Conservation (phyloP, 2,329 filamentous ascomycete genomes). For the Apiospora rasikravindrae region DNA sequence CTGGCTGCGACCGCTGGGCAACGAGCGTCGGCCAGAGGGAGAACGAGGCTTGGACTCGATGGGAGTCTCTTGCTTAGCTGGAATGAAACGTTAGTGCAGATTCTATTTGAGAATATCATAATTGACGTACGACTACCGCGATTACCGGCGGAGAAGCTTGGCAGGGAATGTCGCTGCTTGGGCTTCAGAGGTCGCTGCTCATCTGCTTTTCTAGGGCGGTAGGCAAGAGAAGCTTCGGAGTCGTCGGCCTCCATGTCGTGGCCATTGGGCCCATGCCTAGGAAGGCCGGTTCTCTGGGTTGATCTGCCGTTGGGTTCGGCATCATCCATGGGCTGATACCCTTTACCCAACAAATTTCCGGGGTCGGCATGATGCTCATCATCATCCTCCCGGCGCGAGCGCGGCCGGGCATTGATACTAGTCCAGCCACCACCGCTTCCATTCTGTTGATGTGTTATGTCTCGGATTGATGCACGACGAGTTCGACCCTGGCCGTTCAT, state of each 20-base stretch:
- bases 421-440: slow-evolving; percentile 34
- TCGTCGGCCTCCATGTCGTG: slow-evolving; percentile 24
- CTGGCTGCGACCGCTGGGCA: slow-evolving; percentile 36
- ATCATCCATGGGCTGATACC: slow-evolving; percentile 40
- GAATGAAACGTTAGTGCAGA: slow-evolving; percentile 24
- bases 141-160: slow-evolving; percentile 30
- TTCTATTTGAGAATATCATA: slow-evolving; percentile 21
- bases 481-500: not conserved
- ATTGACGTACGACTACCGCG: slow-evolving; percentile 10
- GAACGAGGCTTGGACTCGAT: slow-evolving; percentile 33
- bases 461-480: slow-evolving; percentile 9
- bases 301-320: slow-evolving; percentile 27
- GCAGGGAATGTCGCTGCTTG: slow-evolving; percentile 37
- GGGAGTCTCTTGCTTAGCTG: slow-evolving; percentile 29
- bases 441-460: slow-evolving; percentile 3
- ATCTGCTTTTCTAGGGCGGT: slow-evolving; percentile 20
- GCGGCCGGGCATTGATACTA: slow-evolving; percentile 38
- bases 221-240: slow-evolving; percentile 22
- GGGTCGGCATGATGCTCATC: slow-evolving; percentile 37
- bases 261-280: slow-evolving; percentile 24
- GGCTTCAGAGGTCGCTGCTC: slow-evolving; percentile 33
- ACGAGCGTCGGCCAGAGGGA: slow-evolving; percentile 36
- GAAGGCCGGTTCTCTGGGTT: slow-evolving; percentile 20
- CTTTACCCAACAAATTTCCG: slow-evolving; percentile 38
- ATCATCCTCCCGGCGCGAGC: slow-evolving; percentile 34